Conservation (phyloP, 2,329 filamentous ascomycete species). For the Sclerotinia subarctica region DNA sequence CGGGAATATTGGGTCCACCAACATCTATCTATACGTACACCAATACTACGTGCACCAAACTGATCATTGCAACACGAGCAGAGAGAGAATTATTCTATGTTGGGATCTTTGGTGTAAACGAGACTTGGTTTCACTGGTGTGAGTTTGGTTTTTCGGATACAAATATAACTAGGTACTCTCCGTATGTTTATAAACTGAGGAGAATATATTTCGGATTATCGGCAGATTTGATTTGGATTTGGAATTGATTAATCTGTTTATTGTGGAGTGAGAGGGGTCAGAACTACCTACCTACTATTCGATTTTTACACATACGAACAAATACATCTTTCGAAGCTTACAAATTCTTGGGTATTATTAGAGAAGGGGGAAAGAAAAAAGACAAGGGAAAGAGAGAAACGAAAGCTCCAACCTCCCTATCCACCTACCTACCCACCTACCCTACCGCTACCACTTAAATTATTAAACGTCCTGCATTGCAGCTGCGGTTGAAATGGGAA, state of each 20-base stretch:
- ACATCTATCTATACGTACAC: background rate
- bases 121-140: background rate
- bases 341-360: background rate
- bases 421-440: background rate
- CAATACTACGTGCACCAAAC: no score
- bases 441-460: background rate
- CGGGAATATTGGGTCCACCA: background rate
- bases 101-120: background rate
- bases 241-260: background rate
- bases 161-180: no score
- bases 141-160: background rate
- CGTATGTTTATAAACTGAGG: no score
- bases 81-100: background rate
- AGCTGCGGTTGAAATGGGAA: constrained; percentile 14
- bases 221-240: background rate
- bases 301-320: background rate
- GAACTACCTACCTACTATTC: background rate
- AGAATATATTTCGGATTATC: background rate
- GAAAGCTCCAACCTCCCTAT: background rate
- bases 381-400: background rate
- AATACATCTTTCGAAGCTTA: background rate
- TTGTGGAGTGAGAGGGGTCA: background rate
- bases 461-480: background rate
- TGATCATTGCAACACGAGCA: background rate
- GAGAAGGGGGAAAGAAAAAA: background rate